Evolutionary conservation across 768 basidiomycete genomes (phyloP).

Genomic region (Clavaria fumosa): DNA sequence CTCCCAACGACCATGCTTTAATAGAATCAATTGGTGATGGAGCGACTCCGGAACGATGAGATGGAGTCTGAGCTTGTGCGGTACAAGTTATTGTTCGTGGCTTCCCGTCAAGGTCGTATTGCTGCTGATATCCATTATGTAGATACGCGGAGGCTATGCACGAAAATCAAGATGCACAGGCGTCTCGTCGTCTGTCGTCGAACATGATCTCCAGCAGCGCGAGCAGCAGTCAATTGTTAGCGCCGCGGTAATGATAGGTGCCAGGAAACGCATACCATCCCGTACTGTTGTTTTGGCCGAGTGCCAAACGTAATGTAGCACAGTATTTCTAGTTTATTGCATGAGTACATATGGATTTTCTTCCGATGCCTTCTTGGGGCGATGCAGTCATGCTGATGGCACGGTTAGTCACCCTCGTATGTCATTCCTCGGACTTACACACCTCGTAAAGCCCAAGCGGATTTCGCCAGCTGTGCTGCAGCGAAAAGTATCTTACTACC

Average conservation of each 20-base stretch:
- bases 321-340: no score
- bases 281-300: no score
- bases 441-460: no score
- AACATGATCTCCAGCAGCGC: conserved; percentile 27
- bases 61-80: conserved; percentile 87
- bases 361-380: no score
- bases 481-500: background rate
- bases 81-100: conserved; percentile 79
- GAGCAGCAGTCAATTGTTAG: background rate
- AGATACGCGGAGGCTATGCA: conserved; percentile 69
- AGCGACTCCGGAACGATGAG: conserved; percentile 80
- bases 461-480: background rate
- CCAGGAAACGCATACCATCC: no score
- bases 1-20: no score
- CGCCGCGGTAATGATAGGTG: background rate
- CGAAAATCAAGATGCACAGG: conserved; percentile 54
- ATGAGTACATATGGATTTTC: no score
- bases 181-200: conserved; percentile 45
- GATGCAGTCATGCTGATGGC: no score
- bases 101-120: no score
- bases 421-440: no score
- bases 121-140: conserved; percentile 5
- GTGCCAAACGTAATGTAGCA: no score
- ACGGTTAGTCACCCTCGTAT: no score
- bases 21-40: conserved; percentile 86